These are phyloP conservation scores for Chara braunii DNA, from an alignment of 139 green algal species.

Conservation along the genomic window DNA sequence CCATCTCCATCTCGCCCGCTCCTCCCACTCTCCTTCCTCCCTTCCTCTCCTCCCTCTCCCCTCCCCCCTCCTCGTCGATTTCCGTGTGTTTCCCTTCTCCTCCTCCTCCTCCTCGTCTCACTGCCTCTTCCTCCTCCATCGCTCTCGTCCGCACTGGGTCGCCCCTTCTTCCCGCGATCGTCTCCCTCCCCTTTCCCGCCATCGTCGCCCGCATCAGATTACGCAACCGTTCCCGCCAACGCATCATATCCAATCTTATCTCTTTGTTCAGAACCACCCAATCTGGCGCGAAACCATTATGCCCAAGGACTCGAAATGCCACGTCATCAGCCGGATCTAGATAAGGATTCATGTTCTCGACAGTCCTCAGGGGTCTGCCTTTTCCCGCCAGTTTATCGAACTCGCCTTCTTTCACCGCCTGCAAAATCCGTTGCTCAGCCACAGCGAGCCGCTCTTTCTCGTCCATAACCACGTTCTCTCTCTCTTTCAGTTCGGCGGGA, in stretches of 20 bases:
- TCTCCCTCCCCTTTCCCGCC: no score
- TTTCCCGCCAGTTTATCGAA: conserved; percentile 29
- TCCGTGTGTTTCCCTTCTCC: neutral
- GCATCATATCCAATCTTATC: neutral
- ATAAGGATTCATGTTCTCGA: neutral
- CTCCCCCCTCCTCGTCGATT: conserved; percentile 1
- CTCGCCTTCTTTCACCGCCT: conserved; percentile 26
- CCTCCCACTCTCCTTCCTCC: no score
- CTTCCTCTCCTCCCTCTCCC: neutral
- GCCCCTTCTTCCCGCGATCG: no score
- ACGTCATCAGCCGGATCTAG: conserved; percentile 30
- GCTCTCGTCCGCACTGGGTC: no score
- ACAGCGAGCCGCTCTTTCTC: conserved; percentile 1
- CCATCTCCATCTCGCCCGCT: neutral
- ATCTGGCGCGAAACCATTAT: conserved; percentile 29
- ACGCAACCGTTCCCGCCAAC: neutral
- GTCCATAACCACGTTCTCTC: neutral
- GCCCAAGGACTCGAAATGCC: conserved; percentile 16
- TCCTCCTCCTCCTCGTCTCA: no score
- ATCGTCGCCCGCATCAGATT: neutral
- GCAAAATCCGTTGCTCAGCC: conserved; percentile 33
- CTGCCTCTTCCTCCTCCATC: no score
- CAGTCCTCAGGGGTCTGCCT: conserved; percentile 12
- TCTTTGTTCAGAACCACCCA: conserved; percentile 24
- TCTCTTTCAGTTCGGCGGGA: neutral